Evolutionary conservation across 345 rosid species (phyloP), one percentile per base, ranked within the genome.

Genomic region (Sonneratia alba): DNA sequence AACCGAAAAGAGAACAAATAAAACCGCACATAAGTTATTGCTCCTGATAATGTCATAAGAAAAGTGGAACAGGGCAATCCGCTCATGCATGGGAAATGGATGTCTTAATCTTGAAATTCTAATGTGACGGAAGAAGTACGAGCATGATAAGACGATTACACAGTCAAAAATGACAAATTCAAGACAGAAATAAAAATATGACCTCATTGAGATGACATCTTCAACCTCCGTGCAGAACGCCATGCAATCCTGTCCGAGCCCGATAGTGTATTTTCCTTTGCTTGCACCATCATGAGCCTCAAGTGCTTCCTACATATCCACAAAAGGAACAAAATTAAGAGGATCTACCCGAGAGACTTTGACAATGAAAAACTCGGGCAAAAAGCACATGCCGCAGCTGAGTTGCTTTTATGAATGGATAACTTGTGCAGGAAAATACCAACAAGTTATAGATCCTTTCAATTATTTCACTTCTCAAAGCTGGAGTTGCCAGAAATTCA

Each of bases 151-250:
- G 40, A 34, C 7, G 36, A 27, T 34, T 27, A 3, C 18, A 18
- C 38, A 32, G 27, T 12, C 0, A 2, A 67, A 8, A 7, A 18
- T 12, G 19, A 37, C 42, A 21, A 32, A 22, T 0, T 27, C 47
- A 55, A 24, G 56, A 37, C 27, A 48, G 51, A 45, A 12, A 36
- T 59, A 67, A 69, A 69, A 74, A 74, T 42, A 22, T 62, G 70
- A 92, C 99, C 99, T 91, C 99, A 96, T 92, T 7, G 99, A 96
- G 80, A 96, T 89, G 61, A 96, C 99, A 88, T 96, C 99, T 87
- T 96, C 99, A 70, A 96, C 91, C 80, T 96, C 99, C 3, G 96
- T 82, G 78, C 99, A 96, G 79, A 96, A 96, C 51, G 87, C 98
- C 95, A 96, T 76, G 79, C 97, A 89, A 75, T 96, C 98, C 79